A percentile compares a stretch with the other conserved stretches of the same genome.
Evolutionary conservation across 164 flowering plant genomes (phyloP).

Genomic region (Akebia trifoliata): DNA sequence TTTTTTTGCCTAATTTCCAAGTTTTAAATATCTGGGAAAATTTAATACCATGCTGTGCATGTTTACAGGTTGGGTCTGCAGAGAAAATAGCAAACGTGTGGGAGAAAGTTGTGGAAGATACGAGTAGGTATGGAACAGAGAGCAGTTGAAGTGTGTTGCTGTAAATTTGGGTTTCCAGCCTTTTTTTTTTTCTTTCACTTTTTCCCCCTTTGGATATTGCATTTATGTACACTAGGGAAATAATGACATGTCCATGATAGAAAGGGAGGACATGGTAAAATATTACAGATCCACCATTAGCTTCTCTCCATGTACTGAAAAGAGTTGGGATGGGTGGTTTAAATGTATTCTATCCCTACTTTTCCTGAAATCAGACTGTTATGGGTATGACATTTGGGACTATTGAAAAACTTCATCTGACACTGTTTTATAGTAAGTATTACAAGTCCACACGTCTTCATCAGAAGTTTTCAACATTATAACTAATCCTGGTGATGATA

Average conservation of each 20-base stretch:
- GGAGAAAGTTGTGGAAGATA: conserved; percentile 79
- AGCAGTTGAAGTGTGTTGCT: conserved; percentile 28
- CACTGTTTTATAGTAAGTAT: too few relatives aligned
- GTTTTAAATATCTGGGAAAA: too few relatives aligned
- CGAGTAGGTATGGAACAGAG: conserved; percentile 50
- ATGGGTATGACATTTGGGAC: too few relatives aligned
- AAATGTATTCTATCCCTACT: too few relatives aligned
- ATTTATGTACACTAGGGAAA: conserved; percentile 12
- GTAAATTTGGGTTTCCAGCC: conserved; percentile 19
- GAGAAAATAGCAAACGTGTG: conserved; percentile 85
- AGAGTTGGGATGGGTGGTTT: too few relatives aligned
- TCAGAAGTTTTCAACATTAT: too few relatives aligned
- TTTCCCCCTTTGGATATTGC: neutral
- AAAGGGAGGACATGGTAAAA: neutral
- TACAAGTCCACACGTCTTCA: too few relatives aligned
- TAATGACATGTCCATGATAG: neutral
- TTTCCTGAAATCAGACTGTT: too few relatives aligned
- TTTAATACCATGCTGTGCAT: too few relatives aligned
- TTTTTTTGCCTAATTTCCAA: too few relatives aligned
- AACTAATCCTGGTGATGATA: too few relatives aligned
- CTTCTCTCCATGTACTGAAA: neutral
- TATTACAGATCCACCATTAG: neutral
- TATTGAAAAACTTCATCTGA: too few relatives aligned
- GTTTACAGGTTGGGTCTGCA: conserved; percentile 74
- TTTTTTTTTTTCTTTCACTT: neutral